phyloP scores from a whole-genome alignment of 106 monocot species.

The Platanthera guangdongensis region DNA sequence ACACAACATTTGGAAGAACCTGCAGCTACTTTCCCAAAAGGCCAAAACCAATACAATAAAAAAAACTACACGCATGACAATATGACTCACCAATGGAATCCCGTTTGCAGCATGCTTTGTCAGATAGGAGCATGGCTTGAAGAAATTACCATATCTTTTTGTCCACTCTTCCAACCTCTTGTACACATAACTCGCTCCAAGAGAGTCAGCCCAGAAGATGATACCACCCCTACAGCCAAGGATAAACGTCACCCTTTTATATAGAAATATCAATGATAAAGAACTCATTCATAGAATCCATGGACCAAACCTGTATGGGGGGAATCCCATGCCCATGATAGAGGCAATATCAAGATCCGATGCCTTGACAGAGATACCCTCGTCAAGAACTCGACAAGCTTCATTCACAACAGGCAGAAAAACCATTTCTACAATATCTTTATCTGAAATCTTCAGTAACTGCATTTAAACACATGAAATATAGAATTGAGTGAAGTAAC shows the following conservation, averaged over 20 bases:
- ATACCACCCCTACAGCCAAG: constrained; percentile 60
- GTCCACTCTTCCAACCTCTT: constrained; percentile 56
- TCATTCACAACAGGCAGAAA: constrained; percentile 73
- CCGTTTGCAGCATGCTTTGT: constrained; percentile 49
- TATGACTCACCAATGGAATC: constrained; percentile 46
- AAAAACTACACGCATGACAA: not conserved
- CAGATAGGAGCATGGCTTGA: constrained; percentile 74
- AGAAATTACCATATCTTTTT: constrained; percentile 59
- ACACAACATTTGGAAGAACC: no score
- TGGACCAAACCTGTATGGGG: constrained; percentile 42
- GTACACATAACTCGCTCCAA: constrained; percentile 53
- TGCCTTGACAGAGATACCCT: constrained; percentile 56
- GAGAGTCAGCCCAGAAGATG: constrained; percentile 79
- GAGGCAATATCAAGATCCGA: constrained; percentile 68
- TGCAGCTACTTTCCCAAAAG: no score
- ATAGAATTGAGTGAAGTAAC: not conserved
- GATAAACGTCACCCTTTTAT: not conserved
- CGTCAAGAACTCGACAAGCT: constrained; percentile 63
- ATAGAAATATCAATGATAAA: not conserved
- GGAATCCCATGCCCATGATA: constrained; percentile 81
- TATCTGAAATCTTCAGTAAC: constrained; percentile 40
- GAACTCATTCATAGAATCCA: not conserved
- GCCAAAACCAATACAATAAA: no score
- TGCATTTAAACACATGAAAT: constrained; percentile 19
- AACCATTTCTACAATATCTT: constrained; percentile 67